Percentiles rank a stretch among this genome's conserved stretches.
Conservation (phyloP, 106 monocot genomes). For the Alisma plantagoaquatica region DNA sequence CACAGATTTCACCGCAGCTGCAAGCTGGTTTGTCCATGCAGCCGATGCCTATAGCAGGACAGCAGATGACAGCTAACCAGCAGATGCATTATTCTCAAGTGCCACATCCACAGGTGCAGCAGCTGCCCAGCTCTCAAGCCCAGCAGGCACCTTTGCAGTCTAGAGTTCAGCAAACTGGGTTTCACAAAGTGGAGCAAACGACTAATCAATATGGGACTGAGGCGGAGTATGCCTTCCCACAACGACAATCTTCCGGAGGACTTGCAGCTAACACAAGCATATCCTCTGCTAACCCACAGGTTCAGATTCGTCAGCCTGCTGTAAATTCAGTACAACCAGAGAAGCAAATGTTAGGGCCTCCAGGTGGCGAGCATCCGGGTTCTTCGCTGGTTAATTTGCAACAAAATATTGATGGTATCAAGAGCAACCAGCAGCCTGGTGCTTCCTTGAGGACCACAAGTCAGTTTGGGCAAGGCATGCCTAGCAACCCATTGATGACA, state of each 20-base stretch:
- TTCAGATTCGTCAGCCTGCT: slow-evolving; percentile 1
- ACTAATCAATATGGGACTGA: slow-evolving; percentile 1
- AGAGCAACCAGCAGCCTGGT: not conserved
- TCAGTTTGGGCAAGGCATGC: not conserved
- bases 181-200: not conserved
- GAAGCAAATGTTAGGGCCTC: not conserved
- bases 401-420: not conserved
- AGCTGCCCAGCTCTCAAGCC: not conserved
- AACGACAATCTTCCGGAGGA: not conserved
- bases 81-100: slow-evolving; percentile 1
- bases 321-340: not conserved
- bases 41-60: no score
- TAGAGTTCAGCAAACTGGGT: slow-evolving; percentile 1
- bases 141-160: not conserved
- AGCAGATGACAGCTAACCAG: slow-evolving; percentile 1
- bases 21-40: no score
- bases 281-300: not conserved
- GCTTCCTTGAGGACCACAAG: not conserved
- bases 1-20: no score
- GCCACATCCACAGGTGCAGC: slow-evolving; percentile 5
- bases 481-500: not conserved
- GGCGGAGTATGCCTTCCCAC: not conserved
- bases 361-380: not conserved
- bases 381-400: not conserved
- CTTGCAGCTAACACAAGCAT: not conserved